A percentile compares a stretch with the other conserved stretches of the same genome.
Conservation (phyloP, 352 stramenopile genomes). For the Blastocystis sp. region DNA sequence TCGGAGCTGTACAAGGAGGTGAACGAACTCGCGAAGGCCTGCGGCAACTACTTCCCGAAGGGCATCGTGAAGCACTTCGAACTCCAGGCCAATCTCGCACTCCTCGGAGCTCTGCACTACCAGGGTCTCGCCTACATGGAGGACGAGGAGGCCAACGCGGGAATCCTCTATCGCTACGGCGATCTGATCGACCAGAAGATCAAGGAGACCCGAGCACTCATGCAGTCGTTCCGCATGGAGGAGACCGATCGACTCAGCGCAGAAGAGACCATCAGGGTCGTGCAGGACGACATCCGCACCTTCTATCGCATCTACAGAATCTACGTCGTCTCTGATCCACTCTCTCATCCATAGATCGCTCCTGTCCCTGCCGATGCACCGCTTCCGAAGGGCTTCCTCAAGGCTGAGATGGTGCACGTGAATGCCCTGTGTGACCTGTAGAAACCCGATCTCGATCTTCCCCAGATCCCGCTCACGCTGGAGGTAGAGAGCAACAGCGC, state of each 20-base stretch:
- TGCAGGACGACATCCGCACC: background rate
- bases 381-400: background rate
- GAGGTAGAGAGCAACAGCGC: background rate
- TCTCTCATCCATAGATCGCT: background rate
- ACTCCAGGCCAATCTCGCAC: background rate
- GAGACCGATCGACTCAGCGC: background rate
- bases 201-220: background rate
- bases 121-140: background rate
- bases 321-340: background rate
- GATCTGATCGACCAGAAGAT: background rate
- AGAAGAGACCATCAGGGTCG: background rate
- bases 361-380: background rate
- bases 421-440: background rate
- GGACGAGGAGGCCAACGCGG: background rate
- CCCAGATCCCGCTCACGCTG: background rate
- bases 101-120: background rate
- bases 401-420: background rate
- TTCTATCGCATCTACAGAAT: background rate
- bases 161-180: background rate
- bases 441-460: background rate
- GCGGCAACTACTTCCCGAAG: background rate
- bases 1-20: background rate
- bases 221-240: conserved; percentile 12
- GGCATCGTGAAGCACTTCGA: conserved; percentile 37
- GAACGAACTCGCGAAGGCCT: background rate